These are phyloP conservation scores for Cicer yamashitae DNA, from an alignment of 306 rosid species.

Conservation along the genomic window DNA sequence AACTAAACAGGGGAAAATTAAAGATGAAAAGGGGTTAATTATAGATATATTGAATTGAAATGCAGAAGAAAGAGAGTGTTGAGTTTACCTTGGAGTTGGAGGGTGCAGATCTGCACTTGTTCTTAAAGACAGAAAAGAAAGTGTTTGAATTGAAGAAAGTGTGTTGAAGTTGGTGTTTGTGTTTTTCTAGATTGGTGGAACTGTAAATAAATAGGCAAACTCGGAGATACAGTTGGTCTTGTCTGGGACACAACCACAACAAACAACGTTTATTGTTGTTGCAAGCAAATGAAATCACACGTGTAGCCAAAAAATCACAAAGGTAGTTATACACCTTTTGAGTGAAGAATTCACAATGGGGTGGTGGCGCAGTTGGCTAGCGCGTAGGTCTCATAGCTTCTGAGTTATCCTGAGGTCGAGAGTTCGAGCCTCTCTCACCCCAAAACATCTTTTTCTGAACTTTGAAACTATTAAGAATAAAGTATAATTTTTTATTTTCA, in stretches of 20 bases:
- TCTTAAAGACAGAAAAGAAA: not conserved
- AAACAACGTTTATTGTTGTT: not conserved
- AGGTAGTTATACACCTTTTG: rapidly evolving
- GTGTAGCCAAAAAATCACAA: not conserved
- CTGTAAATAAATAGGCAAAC: not conserved
- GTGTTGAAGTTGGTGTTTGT: not conserved
- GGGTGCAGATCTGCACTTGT: conserved; percentile 44
- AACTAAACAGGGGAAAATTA: conserved; percentile 18
- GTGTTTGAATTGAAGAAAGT: conserved; percentile 12
- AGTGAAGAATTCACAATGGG: not conserved
- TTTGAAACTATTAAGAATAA: too few relatives aligned
- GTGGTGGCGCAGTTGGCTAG: conserved; percentile 73
- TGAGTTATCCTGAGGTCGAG: conserved; percentile 58
- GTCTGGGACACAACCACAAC: not conserved
- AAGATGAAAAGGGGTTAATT: conserved; percentile 10
- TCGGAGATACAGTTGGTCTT: not conserved
- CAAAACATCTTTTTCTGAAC: not conserved
- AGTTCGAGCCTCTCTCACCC: conserved; percentile 75
- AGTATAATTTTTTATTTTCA: too few relatives aligned
- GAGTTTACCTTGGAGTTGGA: conserved; percentile 42
- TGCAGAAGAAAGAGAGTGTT: conserved; percentile 27
- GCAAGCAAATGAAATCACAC: not conserved
- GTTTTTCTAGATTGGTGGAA: conserved; percentile 6
- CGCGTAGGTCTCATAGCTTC: conserved; percentile 66
- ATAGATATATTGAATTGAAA: conserved; percentile 8